These are phyloP conservation scores for Cenococcum geophilum DNA, from an alignment of 495 filamentous ascomycete species.

Conservation along the genomic window DNA sequence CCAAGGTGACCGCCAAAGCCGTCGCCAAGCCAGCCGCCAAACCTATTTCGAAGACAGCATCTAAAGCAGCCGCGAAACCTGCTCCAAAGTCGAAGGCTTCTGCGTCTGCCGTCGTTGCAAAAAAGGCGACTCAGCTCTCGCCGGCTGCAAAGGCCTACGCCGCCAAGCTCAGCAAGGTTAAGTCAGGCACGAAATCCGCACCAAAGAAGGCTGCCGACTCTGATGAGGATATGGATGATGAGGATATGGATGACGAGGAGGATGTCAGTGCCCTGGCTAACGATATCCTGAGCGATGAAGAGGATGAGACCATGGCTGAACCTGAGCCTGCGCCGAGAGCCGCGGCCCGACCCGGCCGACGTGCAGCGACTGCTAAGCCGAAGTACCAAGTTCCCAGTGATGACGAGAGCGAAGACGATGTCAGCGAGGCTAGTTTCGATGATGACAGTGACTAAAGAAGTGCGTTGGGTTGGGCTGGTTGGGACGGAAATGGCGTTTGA, in stretches of 20 bases:
- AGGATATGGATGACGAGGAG: constrained; percentile 33
- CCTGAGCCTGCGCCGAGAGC: constrained; percentile 36
- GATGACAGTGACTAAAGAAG: constrained; percentile 33
- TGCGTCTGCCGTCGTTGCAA: constrained; percentile 33
- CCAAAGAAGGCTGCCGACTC: constrained; percentile 35
- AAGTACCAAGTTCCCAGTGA: constrained; percentile 51
- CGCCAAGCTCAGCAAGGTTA: constrained; percentile 59
- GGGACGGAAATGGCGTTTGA: neutral
- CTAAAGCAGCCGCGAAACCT: constrained; percentile 36
- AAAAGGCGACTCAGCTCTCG: constrained; percentile 52
- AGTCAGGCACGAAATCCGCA: constrained; percentile 22
- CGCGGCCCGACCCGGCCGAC: constrained; percentile 46
- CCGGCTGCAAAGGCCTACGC: constrained; percentile 81
- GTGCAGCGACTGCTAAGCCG: constrained; percentile 46
- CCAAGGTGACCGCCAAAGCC: constrained; percentile 27
- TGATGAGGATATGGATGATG: constrained; percentile 41
- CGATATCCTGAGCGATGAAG: constrained; percentile 50
- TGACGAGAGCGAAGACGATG: constrained; percentile 46
- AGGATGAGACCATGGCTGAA: constrained; percentile 36
- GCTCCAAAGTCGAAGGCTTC: constrained; percentile 33
- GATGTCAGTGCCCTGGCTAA: constrained; percentile 49
- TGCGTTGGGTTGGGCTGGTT: neutral
- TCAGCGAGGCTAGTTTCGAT: constrained; percentile 35
- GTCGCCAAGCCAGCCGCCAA: constrained; percentile 41
- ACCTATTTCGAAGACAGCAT: constrained; percentile 34